These are phyloP conservation scores for Pseudogymnoascus sp. DNA, from an alignment of 2,329 filamentous ascomycete genomes.

Conservation along the genomic window DNA sequence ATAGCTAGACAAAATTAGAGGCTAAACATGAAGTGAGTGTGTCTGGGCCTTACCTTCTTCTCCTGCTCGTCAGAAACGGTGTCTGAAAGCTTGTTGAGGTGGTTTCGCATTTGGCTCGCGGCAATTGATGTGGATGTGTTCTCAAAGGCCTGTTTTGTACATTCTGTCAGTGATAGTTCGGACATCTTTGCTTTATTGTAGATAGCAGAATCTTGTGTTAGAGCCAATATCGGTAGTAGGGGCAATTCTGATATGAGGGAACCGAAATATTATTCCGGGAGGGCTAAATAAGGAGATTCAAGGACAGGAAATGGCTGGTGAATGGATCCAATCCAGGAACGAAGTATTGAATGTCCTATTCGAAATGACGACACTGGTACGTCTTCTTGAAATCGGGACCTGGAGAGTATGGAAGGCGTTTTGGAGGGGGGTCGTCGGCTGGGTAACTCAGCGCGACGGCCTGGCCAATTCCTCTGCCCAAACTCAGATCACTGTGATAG, in stretches of 20 bases:
- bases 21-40: neutral
- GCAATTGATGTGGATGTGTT: constrained; percentile 98
- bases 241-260: neutral
- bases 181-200: constrained; percentile 3
- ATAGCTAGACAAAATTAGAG: constrained; percentile 50
- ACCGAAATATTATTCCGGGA: neutral
- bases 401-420: neutral
- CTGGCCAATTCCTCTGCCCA: neutral
- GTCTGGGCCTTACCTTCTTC: constrained; percentile 60
- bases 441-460: neutral
- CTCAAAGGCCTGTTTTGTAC: constrained; percentile 72
- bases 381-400: neutral
- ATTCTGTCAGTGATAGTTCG: constrained; percentile 14
- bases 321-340: neutral
- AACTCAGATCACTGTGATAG: neutral
- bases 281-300: neutral
- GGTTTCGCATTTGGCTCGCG: constrained; percentile 98
- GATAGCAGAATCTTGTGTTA: constrained; percentile 6
- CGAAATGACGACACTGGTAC: neutral
- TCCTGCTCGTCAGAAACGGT: constrained; percentile 72
- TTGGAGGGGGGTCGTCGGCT: neutral
- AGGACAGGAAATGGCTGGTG: neutral
- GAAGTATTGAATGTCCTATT: neutral
- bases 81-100: constrained; percentile 85
- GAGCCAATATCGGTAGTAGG: neutral